phyloP scores from a whole-genome alignment of 257 asterid genomes.

The Avicennia marina region DNA sequence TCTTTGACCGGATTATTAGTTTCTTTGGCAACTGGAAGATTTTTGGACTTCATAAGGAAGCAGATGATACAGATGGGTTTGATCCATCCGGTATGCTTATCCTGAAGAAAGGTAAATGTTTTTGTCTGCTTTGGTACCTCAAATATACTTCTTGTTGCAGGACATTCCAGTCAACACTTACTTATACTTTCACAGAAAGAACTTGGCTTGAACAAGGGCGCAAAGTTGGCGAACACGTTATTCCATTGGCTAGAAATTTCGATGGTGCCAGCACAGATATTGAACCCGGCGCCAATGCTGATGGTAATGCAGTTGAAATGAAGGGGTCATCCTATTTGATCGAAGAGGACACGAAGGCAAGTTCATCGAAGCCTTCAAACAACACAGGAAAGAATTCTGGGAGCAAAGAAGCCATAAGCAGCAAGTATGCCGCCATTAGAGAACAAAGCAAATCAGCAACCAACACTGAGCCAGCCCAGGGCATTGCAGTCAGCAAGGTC shows the following conservation, averaged over 20 bases:
- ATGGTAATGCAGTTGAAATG: conserved; percentile 44
- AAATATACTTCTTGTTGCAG: too few species aligned
- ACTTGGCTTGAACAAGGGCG: conserved; percentile 92
- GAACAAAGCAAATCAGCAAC: conserved; percentile 55
- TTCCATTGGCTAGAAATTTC: conserved; percentile 95
- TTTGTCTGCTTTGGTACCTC: neutral
- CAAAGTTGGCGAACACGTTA: conserved; percentile 90
- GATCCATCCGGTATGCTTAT: conserved; percentile 95
- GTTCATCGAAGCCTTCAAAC: conserved; percentile 62
- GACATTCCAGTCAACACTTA: conserved; percentile 9
- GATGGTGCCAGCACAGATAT: conserved; percentile 28
- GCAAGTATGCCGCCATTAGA: conserved; percentile 76
- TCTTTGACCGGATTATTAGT: conserved; percentile 78
- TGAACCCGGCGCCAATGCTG: conserved; percentile 55
- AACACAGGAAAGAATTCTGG: conserved; percentile 55
- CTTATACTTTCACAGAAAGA: conserved; percentile 49
- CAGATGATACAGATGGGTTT: conserved; percentile 88
- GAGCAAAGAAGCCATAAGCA: conserved; percentile 80
- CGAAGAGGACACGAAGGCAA: conserved; percentile 53
- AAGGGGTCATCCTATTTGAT: conserved; percentile 32
- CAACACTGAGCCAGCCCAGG: conserved; percentile 39
- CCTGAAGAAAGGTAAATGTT: conserved; percentile 68
- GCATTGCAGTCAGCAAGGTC: conserved; percentile 63
- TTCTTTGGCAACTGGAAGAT: conserved; percentile 94
- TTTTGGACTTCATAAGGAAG: conserved; percentile 63